Evolutionary conservation across 2,329 filamentous ascomycete species (phyloP), one percentile per base, ranked within the genome.

Genomic region (Fusarium mexicanum): DNA sequence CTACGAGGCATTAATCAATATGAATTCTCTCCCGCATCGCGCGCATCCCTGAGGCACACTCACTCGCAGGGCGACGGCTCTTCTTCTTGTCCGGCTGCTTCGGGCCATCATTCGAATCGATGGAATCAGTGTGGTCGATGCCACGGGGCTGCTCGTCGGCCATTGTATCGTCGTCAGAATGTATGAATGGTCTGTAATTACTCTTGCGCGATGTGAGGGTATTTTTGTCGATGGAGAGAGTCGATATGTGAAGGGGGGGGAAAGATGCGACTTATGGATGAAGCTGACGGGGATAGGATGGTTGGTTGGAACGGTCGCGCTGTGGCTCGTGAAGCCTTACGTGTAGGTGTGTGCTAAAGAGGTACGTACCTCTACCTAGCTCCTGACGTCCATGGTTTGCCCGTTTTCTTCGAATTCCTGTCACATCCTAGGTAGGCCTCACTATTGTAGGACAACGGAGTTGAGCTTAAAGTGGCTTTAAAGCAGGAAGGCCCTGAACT

Each of bases 61-160:
- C 80, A 97, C 95, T 98, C 78, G 95, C 94, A 77, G 96, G 96
- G 85, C 94, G 92, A 84, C 93, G 92, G 88, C 91, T 97, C 91
- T 98, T 98, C 84, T 92, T 90, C 87, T 95, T 96, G 85, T 96
- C 87, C 88, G 88, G 79, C 74, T 84, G 80, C 79, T 88, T 86
- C 76, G 82, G 81, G 76, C 86, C 86, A 75, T 91, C 88, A 77
- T 88, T 85, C 44, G 88, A 89, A 68, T 85, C 81, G 76, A 90
- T 87, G 54, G 88, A 90, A 81, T 89, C 87, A 79, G 84, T 78
- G 73, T 83, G 85, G 71, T 83, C 85, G 79, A 83, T 80, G 73
- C 82, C 83, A 75, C 82, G 83, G 67, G 85, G 81, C 61, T 70
- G 67, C 35, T 83, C 80, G 80, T 88, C 86, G 79, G 86, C 83